These are phyloP conservation scores for Primulina tabacum DNA, from an alignment of 257 asterid genomes.

Conservation along the genomic window DNA sequence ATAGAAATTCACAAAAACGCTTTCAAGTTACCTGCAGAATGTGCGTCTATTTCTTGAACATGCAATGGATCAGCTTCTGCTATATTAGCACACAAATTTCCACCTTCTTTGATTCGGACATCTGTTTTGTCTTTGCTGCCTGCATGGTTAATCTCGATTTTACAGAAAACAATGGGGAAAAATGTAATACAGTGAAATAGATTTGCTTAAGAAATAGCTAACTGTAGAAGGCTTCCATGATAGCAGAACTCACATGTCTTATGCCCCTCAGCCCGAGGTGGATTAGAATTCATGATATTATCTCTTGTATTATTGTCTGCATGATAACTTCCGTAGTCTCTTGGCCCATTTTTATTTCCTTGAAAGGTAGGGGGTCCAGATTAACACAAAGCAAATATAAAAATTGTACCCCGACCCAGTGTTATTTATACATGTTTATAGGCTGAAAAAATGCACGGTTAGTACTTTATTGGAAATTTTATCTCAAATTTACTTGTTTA, in stretches of 20 bases:
- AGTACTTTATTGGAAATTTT: not conserved
- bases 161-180: constrained; percentile 12
- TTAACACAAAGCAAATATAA: not conserved
- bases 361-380: constrained; percentile 13
- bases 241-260: constrained; percentile 26
- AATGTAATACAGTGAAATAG: not conserved
- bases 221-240: not conserved
- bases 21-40: constrained; percentile 31
- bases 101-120: constrained; percentile 10
- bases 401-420: not conserved
- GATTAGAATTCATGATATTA: not conserved
- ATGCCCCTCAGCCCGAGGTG: constrained; percentile 10
- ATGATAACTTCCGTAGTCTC: constrained; percentile 15
- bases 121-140: constrained; percentile 25
- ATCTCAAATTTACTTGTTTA: constrained; percentile 23
- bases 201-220: not conserved
- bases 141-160: constrained; percentile 22
- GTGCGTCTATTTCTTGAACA: constrained; percentile 17
- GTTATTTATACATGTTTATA: not conserved
- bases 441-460: not conserved
- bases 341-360: constrained; percentile 25
- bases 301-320: constrained; percentile 23
- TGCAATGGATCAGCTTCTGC: constrained; percentile 24
- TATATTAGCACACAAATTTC: constrained; percentile 8
- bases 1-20: not conserved